A percentile compares a stretch with the other conserved stretches of the same genome.
phyloP scores from a whole-genome alignment of 305 asterid species.

The Fraxinus xanthoxyloides region DNA sequence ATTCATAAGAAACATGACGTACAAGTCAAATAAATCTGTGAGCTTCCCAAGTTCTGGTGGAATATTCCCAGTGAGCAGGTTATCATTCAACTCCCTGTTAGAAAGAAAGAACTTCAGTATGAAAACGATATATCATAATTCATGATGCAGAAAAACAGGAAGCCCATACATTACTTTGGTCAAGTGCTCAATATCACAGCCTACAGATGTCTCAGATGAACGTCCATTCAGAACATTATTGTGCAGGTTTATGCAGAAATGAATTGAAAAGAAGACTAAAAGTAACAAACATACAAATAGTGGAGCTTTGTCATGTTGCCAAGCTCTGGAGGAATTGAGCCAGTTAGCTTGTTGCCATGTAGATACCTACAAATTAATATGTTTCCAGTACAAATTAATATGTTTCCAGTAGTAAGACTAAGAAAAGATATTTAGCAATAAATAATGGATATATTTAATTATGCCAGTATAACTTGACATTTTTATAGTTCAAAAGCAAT shows the following conservation, averaged over 20 bases:
- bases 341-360: constrained; percentile 84
- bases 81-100: constrained; percentile 81
- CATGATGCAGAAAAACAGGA: not conserved
- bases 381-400: not conserved
- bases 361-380: constrained; percentile 53
- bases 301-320: constrained; percentile 97
- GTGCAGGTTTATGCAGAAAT: not conserved
- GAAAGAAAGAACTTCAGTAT: not conserved
- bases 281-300: constrained; percentile 53
- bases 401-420: not conserved
- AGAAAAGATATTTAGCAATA: not conserved
- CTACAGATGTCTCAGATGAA: not conserved
- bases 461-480: not conserved
- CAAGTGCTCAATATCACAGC: not conserved
- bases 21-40: constrained; percentile 87
- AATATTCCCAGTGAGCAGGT: constrained; percentile 68
- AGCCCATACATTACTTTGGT: not conserved
- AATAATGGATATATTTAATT: not conserved
- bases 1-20: constrained; percentile 15
- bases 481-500: not conserved
- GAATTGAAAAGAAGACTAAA: not conserved
- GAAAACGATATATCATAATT: not conserved
- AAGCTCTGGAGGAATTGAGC: constrained; percentile 85
- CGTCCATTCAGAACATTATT: not conserved
- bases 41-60: constrained; percentile 94